A percentile compares a stretch with the other conserved stretches of the same genome.
phyloP scores from a whole-genome alignment of 2,329 filamentous ascomycete genomes.

The Apiospora malaysiana region DNA sequence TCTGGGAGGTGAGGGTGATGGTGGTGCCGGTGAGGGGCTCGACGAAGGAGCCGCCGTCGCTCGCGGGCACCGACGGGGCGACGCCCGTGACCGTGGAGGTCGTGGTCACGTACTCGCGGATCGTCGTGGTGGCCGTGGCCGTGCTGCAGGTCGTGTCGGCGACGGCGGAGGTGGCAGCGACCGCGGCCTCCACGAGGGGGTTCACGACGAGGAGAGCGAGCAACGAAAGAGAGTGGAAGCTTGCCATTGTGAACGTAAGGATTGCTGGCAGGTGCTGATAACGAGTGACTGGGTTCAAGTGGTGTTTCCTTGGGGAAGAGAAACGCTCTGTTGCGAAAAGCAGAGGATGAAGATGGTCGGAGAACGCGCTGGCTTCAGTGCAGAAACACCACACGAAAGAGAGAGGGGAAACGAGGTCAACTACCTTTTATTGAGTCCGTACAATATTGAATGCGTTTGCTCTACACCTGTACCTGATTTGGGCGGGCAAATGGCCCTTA shows the following conservation, averaged over 20 bases:
- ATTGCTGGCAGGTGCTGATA: neutral
- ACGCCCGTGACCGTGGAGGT: neutral
- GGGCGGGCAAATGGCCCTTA: slow-evolving; percentile 7
- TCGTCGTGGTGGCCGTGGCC: neutral
- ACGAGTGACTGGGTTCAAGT: neutral
- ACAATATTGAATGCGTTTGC: neutral
- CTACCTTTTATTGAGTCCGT: neutral
- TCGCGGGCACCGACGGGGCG: neutral
- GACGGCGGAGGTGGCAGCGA: neutral
- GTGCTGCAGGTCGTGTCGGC: neutral
- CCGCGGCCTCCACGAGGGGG: neutral
- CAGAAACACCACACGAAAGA: neutral
- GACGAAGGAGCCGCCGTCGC: neutral
- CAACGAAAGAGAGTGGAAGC: neutral
- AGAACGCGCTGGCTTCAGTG: neutral
- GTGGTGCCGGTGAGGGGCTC: neutral
- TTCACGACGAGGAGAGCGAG: neutral
- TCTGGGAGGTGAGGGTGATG: neutral
- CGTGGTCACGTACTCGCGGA: neutral
- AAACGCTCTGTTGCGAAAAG: neutral
- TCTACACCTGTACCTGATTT: neutral
- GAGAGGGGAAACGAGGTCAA: neutral
- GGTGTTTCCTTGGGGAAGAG: neutral
- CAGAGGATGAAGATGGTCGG: neutral
- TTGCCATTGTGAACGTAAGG: neutral